These are phyloP conservation scores for Naganishia randhawae DNA, from an alignment of 768 basidiomycete species.

Conservation along the genomic window DNA sequence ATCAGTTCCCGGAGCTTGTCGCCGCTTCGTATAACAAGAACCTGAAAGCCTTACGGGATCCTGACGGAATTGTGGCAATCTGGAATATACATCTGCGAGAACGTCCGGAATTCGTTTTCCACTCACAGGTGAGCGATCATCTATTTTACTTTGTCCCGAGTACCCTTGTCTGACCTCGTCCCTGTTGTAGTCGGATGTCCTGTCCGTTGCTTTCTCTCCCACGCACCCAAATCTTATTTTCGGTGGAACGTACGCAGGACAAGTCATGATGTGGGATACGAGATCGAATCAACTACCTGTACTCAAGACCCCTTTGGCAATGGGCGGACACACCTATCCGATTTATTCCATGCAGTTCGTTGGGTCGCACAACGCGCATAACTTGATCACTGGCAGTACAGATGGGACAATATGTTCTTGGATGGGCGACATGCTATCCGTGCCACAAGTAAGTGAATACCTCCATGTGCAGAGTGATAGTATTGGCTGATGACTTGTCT, in stretches of 20 bases:
- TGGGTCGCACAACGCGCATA: conserved; percentile 97
- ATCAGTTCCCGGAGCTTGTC: conserved; percentile 87
- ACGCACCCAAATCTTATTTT: conserved; percentile 97
- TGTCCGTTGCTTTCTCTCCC: conserved; percentile 93
- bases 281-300: conserved; percentile 94
- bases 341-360: conserved; percentile 99
- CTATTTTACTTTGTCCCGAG: background rate
- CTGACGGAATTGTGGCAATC: conserved; percentile 92
- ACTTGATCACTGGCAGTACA: conserved; percentile 91
- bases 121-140: conserved; percentile 74
- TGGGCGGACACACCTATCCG: conserved; percentile 95
- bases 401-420: conserved; percentile 97
- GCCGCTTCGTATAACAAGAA: conserved; percentile 98
- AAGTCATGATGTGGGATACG: conserved; percentile 97
- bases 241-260: conserved; percentile 98
- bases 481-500: background rate
- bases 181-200: conserved; percentile 79
- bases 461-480: background rate
- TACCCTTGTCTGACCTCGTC: background rate
- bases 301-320: conserved; percentile 90
- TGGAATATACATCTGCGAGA: conserved; percentile 96
- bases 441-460: conserved; percentile 69
- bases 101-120: conserved; percentile 95
- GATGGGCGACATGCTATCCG: conserved; percentile 97
- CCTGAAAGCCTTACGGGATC: conserved; percentile 84